These are phyloP conservation scores for Blastomyces silverae DNA, from an alignment of 2,329 filamentous ascomycete genomes.

Conservation along the genomic window DNA sequence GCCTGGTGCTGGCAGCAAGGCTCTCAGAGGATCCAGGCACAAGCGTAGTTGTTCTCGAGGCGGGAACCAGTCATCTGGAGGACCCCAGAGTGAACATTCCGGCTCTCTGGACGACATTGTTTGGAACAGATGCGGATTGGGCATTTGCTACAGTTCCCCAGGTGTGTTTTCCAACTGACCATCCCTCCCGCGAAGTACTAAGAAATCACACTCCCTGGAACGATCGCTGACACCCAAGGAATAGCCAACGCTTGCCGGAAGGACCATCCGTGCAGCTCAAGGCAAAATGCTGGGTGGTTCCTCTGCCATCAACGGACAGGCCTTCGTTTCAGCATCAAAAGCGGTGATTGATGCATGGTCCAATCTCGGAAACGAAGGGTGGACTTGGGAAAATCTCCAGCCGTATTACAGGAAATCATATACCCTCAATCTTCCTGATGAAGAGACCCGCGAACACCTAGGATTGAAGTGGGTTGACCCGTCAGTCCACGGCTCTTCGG, in stretches of 20 bases:
- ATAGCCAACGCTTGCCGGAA: slow-evolving; percentile 3
- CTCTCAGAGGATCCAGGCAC: slow-evolving; percentile 29
- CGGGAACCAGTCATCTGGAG: slow-evolving; percentile 18
- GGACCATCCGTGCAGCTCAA: slow-evolving; percentile 5
- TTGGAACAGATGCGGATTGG: slow-evolving; percentile 4
- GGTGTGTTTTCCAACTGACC: neutral
- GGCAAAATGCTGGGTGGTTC: slow-evolving; percentile 15
- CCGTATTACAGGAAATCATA: slow-evolving; percentile 47
- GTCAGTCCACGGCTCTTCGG: slow-evolving; percentile 5
- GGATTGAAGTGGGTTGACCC: neutral
- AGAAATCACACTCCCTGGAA: neutral
- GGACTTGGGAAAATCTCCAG: slow-evolving; percentile 41
- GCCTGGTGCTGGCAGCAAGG: slow-evolving; percentile 32
- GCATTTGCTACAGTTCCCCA: neutral
- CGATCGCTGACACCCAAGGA: neutral
- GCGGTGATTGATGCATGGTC: slow-evolving; percentile 44
- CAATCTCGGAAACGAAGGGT: slow-evolving; percentile 42
- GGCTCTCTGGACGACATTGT: slow-evolving; percentile 5
- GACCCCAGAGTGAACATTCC: slow-evolving; percentile 6
- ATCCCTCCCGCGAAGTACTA: neutral
- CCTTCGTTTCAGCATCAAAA: slow-evolving; percentile 17
- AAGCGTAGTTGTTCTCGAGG: slow-evolving; percentile 30
- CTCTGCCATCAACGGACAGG: slow-evolving; percentile 13
- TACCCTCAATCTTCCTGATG: slow-evolving; percentile 21
- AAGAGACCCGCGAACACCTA: slow-evolving; percentile 11